Conservation (phyloP, 768 basidiomycete genomes). For the Rhodotorula kratochvilovae region DNA sequence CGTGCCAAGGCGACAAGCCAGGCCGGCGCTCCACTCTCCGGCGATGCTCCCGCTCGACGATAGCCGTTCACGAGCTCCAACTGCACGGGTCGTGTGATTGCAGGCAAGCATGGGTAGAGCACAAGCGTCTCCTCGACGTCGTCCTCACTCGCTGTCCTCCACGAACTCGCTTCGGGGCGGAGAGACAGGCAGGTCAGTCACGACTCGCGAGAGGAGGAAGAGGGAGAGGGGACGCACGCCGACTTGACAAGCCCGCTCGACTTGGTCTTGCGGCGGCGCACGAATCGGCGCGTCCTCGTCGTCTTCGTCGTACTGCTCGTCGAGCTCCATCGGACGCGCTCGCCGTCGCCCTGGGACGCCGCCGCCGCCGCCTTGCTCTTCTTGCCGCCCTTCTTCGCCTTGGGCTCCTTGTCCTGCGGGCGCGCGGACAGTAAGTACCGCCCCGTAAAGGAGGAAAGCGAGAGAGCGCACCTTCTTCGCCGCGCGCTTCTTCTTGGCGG, state of each 20-base stretch:
- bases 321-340: slow-evolving; percentile 20
- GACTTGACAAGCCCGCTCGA: slow-evolving; percentile 19
- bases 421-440: background rate
- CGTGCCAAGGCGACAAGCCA: no score
- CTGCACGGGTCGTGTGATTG: no score
- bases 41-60: no score
- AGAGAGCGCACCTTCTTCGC: background rate
- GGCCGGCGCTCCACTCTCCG: no score
- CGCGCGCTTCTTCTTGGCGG: slow-evolving; percentile 15
- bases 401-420: slow-evolving; percentile 7
- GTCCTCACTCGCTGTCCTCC: background rate
- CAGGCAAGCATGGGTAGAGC: no score
- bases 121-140: background rate
- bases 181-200: background rate
- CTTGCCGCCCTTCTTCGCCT: slow-evolving; percentile 45
- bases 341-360: background rate
- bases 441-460: background rate
- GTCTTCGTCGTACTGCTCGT: slow-evolving; percentile 32
- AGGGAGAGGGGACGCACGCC: background rate
- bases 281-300: slow-evolving; percentile 27
- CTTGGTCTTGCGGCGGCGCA: slow-evolving; percentile 5
- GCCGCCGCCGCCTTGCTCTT: slow-evolving; percentile 55
- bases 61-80: no score
- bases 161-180: slow-evolving; percentile 21
- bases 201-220: background rate